Percentiles rank a stretch among this genome's conserved stretches.
phyloP scores from a whole-genome alignment of 805 yeast genomes.

The Candida fluviatilis region DNA sequence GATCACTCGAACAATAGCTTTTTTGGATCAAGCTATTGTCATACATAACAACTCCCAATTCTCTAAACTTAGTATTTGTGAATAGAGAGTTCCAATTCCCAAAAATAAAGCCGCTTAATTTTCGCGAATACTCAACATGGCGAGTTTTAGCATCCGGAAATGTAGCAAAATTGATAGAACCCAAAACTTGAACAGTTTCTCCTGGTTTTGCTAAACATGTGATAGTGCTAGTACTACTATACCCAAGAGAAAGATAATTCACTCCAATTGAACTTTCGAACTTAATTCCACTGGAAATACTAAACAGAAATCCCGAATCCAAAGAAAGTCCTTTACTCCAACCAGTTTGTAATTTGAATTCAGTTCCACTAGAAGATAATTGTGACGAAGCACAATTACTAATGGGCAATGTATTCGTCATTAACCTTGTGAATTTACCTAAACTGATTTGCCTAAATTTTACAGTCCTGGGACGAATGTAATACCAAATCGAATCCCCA shows the following conservation, averaged over 20 bases:
- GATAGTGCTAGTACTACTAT: background rate
- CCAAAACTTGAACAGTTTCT: conserved; percentile 3
- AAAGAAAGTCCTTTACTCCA: conserved; percentile 1
- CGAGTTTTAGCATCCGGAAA: conserved; percentile 1
- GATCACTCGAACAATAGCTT: conserved; percentile 2
- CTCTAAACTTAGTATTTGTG: background rate
- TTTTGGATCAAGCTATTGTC: background rate
- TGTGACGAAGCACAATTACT: conserved; percentile 4
- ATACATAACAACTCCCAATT: conserved; percentile 1
- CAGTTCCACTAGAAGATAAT: conserved; percentile 1
- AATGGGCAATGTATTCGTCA: conserved; percentile 1
- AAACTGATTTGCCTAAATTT: conserved; percentile 1
- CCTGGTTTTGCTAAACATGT: conserved; percentile 2
- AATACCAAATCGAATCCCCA: background rate
- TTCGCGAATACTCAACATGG: conserved; percentile 1
- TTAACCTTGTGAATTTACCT: background rate
- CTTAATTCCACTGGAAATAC: background rate
- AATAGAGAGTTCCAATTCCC: conserved; percentile 2
- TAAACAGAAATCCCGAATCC: background rate
- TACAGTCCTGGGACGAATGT: background rate
- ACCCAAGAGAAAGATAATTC: background rate
- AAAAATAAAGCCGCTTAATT: background rate
- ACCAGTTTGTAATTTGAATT: background rate
- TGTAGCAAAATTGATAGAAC: conserved; percentile 1
- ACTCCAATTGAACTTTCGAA: background rate